phyloP scores from a whole-genome alignment of 495 filamentous ascomycete genomes.

The Aspergillus saccharolyticus region DNA sequence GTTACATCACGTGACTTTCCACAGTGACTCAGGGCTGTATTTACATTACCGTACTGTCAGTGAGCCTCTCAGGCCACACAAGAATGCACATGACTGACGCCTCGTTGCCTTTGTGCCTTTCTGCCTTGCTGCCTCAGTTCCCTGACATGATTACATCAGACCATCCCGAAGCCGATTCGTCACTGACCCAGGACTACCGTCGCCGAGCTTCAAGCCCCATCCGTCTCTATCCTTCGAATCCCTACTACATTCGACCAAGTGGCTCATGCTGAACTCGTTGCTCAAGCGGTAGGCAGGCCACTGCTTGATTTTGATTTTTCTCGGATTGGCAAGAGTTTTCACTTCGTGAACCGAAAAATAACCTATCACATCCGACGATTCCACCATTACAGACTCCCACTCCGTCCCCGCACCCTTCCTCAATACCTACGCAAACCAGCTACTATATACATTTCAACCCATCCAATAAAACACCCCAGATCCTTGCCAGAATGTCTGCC shows the following conservation, averaged over 20 bases:
- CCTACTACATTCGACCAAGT: background rate
- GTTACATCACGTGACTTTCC: conserved; percentile 8
- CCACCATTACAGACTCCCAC: background rate
- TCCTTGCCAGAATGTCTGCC: conserved; percentile 22
- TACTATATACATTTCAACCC: too few species aligned
- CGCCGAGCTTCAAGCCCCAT: background rate
- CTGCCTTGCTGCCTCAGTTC: background rate
- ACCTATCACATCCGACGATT: background rate
- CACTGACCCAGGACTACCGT: background rate
- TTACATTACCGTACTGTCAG: conserved; percentile 1
- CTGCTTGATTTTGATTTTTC: conserved; percentile 21
- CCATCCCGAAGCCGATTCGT: background rate
- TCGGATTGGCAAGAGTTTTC: conserved; percentile 2
- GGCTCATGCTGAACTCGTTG: conserved; percentile 23
- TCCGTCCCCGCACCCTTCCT: background rate
- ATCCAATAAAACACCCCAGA: too few species aligned
- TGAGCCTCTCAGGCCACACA: background rate
- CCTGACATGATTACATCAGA: conserved; percentile 16
- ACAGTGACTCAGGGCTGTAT: conserved; percentile 12
- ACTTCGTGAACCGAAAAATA: conserved; percentile 6
- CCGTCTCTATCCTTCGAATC: background rate
- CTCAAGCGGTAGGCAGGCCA: conserved; percentile 38
- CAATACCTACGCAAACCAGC: background rate
- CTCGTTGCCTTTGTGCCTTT: background rate
- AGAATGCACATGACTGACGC: background rate